Conservation (phyloP, 169 alveolate species). For the Plasmodium billcollinsi region DNA sequence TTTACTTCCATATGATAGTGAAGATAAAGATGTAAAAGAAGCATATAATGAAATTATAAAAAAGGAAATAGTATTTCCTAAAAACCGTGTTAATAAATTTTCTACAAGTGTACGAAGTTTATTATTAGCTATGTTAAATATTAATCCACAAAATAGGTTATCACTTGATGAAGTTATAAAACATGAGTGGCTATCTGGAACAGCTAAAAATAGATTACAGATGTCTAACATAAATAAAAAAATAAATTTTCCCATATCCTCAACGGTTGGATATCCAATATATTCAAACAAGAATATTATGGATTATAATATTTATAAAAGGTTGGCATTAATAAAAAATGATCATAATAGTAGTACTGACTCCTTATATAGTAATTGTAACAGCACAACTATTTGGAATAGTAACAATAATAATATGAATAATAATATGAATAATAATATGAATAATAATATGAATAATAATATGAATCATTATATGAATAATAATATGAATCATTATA, state of each 20-base stretch:
- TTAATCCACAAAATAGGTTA: constrained; percentile 79
- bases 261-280: constrained; percentile 61
- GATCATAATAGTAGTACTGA: not conserved
- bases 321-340: constrained; percentile 19
- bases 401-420: not conserved
- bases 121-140: constrained; percentile 78
- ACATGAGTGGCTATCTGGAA: constrained; percentile 82
- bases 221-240: constrained; percentile 62
- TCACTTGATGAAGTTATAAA: constrained; percentile 78
- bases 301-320: constrained; percentile 36
- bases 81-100: constrained; percentile 34
- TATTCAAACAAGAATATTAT: constrained; percentile 24
- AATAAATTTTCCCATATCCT: constrained; percentile 63
- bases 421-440: not conserved
- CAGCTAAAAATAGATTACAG: constrained; percentile 48
- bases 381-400: not conserved
- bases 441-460: not conserved
- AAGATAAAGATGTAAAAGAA: constrained; percentile 78
- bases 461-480: not conserved
- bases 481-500: not conserved
- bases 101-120: constrained; percentile 60
- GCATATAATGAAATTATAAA: constrained; percentile 78
- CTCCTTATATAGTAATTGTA: not conserved
- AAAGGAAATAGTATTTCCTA: constrained; percentile 78
- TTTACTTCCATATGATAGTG: constrained; percentile 96